Percentiles rank a stretch among this genome's conserved stretches.
These are phyloP conservation scores for Cucumis sativus DNA, from an alignment of 306 rosid genomes.

Conservation along the genomic window DNA sequence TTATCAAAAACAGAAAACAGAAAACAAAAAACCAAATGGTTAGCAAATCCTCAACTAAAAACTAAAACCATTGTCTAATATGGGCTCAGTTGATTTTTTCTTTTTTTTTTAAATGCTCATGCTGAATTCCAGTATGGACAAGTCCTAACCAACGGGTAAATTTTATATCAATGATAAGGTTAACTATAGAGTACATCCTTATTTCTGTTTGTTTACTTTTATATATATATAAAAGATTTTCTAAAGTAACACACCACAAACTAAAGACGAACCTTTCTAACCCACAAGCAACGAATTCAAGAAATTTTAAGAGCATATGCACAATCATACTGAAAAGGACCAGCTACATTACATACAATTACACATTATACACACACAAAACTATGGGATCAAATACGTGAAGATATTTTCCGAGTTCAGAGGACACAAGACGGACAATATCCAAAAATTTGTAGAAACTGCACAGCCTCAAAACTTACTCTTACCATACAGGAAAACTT, in stretches of 20 bases:
- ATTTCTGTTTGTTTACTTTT: neutral
- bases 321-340: neutral
- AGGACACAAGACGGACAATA: neutral
- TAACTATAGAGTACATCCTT: neutral
- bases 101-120: neutral
- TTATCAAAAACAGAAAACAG: neutral
- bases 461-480: neutral
- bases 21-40: neutral
- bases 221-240: neutral
- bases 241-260: neutral
- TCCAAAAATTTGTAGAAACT: neutral
- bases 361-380: neutral
- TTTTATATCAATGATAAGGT: neutral
- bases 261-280: neutral
- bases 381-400: neutral
- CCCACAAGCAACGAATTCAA: neutral
- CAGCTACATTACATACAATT: neutral
- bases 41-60: neutral
- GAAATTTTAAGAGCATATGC: neutral
- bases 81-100: neutral
- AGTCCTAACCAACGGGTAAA: neutral
- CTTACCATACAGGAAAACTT: neutral
- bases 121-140: neutral
- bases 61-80: neutral
- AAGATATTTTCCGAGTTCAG: neutral